Evolutionary conservation across 805 yeast genomes (phyloP).

Genomic region (Metschnikowia baotianmanensis): DNA sequence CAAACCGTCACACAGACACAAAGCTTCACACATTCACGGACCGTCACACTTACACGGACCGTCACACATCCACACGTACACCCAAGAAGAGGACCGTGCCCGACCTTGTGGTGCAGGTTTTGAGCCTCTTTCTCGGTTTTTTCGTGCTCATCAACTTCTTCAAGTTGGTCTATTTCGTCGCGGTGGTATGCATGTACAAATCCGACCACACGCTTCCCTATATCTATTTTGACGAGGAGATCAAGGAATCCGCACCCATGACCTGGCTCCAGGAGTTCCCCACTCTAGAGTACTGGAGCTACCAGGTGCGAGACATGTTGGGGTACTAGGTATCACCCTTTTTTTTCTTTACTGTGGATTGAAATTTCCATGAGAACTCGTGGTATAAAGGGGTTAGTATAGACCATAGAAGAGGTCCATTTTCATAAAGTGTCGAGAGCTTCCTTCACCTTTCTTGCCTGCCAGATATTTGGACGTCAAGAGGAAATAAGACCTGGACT

Average conservation of each 20-base stretch:
- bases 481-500: too few relatives aligned
- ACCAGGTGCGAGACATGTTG: constrained; percentile 12
- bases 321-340: constrained; percentile 6
- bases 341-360: too few relatives aligned
- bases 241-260: constrained; percentile 7
- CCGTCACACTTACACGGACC: too few relatives aligned
- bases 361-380: too few relatives aligned
- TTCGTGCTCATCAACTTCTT: constrained; percentile 8
- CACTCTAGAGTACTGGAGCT: constrained; percentile 17
- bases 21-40: too few relatives aligned
- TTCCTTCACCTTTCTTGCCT: too few relatives aligned
- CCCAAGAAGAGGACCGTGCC: background rate
- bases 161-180: constrained; percentile 10
- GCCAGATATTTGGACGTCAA: too few relatives aligned
- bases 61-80: too few relatives aligned
- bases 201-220: background rate
- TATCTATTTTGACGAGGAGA: constrained; percentile 1
- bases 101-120: background rate
- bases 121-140: constrained; percentile 7
- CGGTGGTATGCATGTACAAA: constrained; percentile 2
- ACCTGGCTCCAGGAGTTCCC: constrained; percentile 17
- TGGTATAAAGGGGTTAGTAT: background rate
- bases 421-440: too few relatives aligned
- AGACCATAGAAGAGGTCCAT: too few relatives aligned
- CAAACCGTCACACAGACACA: too few relatives aligned